Evolutionary conservation across 768 basidiomycete species (phyloP).

Genomic region (Phallus indusiatus): DNA sequence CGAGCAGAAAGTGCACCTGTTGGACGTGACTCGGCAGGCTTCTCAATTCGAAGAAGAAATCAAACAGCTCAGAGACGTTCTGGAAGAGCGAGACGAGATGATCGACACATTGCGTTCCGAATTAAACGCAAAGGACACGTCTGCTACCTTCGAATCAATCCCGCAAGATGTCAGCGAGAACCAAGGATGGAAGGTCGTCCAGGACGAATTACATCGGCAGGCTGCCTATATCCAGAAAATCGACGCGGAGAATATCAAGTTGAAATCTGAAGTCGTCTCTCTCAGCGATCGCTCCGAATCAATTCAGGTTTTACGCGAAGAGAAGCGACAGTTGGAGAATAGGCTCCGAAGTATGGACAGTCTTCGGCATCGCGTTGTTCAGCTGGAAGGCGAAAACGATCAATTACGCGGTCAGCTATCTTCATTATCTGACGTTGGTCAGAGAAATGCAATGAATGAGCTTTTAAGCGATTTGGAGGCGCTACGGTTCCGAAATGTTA

Average conservation of each 20-base stretch:
- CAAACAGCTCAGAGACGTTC: constrained; percentile 27
- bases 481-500: background rate
- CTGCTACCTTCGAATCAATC: background rate
- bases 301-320: constrained; percentile 64
- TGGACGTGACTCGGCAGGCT: constrained; percentile 37
- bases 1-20: constrained; percentile 42
- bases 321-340: constrained; percentile 55
- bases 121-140: constrained; percentile 1
- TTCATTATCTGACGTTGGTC: background rate
- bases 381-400: constrained; percentile 45
- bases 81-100: constrained; percentile 24
- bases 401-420: background rate
- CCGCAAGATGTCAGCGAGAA: constrained; percentile 11
- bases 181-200: constrained; percentile 51
- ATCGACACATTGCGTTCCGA: constrained; percentile 22
- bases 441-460: background rate
- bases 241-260: constrained; percentile 47
- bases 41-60: constrained; percentile 36
- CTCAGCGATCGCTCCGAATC: constrained; percentile 49
- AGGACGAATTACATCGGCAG: constrained; percentile 62
- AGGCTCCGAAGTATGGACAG: constrained; percentile 43
- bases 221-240: constrained; percentile 49
- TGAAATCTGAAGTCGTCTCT: constrained; percentile 42
- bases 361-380: constrained; percentile 43
- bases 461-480: background rate